These are phyloP conservation scores for Hypomyces perniciosus DNA, from an alignment of 2,329 filamentous ascomycete species.

Conservation along the genomic window DNA sequence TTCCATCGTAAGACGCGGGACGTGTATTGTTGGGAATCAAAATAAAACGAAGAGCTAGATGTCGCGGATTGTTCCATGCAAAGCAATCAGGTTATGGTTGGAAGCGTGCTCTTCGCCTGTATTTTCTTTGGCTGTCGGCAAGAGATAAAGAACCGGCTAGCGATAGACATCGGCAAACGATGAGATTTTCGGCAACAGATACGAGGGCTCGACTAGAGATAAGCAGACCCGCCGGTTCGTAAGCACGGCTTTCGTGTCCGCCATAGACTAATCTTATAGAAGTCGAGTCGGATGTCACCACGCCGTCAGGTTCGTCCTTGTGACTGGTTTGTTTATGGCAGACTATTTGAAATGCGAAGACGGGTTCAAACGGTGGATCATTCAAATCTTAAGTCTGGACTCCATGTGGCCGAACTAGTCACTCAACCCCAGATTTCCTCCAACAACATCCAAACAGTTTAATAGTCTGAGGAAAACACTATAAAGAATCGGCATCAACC, in stretches of 20 bases:
- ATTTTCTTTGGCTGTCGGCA: constrained; percentile 1
- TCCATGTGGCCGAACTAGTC: neutral
- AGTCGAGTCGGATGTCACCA: neutral
- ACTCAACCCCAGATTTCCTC: neutral
- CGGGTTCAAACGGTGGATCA: neutral
- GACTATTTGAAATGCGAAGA: neutral
- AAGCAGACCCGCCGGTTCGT: neutral
- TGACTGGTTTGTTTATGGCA: neutral
- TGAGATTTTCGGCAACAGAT: neutral
- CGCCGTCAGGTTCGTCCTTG: neutral
- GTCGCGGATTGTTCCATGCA: too few relatives aligned
- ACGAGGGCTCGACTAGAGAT: neutral
- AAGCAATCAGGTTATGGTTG: neutral
- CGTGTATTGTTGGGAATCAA: too few relatives aligned
- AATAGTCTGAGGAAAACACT: neutral
- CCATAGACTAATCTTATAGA: neutral
- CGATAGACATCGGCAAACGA: neutral
- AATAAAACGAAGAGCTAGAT: neutral
- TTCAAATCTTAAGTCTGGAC: neutral
- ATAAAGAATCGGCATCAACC: neutral
- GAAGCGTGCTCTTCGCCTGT: neutral
- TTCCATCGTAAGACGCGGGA: too few relatives aligned
- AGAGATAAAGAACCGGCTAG: neutral
- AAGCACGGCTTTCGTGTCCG: neutral
- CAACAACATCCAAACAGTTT: neutral